Conservation (phyloP, 140 eudicot species). For the Ambrosia hybrid region DNA sequence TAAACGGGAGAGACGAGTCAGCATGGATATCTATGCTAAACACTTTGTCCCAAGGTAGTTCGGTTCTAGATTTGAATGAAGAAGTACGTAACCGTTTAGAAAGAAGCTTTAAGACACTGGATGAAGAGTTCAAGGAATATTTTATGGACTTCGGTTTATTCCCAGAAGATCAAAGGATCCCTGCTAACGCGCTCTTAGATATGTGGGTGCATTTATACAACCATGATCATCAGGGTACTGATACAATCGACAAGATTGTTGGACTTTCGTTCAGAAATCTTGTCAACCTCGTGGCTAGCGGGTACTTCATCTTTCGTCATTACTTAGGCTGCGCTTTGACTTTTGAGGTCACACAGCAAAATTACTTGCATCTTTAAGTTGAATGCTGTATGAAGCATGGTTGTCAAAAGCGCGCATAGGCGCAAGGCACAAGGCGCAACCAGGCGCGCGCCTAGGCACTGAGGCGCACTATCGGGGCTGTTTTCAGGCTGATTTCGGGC, state of each 20-base stretch:
- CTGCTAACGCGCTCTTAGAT: constrained; percentile 39
- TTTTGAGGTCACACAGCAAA: too few relatives aligned
- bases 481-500: too few relatives aligned
- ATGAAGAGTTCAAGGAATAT: constrained; percentile 35
- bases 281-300: constrained; percentile 18
- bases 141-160: constrained; percentile 54
- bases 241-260: constrained; percentile 25
- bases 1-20: constrained; percentile 29
- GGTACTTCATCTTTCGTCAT: too few relatives aligned
- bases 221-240: constrained; percentile 38
- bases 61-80: constrained; percentile 32
- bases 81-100: constrained; percentile 27
- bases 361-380: too few relatives aligned
- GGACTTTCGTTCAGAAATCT: constrained; percentile 44
- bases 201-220: constrained; percentile 55
- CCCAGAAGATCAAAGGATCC: constrained; percentile 52
- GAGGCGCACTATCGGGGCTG: too few relatives aligned
- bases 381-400: too few relatives aligned
- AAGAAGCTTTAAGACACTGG: constrained; percentile 14
- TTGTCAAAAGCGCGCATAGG: too few relatives aligned
- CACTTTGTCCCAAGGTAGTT: constrained; percentile 21
- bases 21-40: constrained; percentile 26
- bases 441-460: too few relatives aligned
- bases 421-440: too few relatives aligned
- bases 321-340: too few relatives aligned